Evolutionary conservation across 805 yeast genomes (phyloP).

Genomic region (Lipomyces spencermartinsiae): DNA sequence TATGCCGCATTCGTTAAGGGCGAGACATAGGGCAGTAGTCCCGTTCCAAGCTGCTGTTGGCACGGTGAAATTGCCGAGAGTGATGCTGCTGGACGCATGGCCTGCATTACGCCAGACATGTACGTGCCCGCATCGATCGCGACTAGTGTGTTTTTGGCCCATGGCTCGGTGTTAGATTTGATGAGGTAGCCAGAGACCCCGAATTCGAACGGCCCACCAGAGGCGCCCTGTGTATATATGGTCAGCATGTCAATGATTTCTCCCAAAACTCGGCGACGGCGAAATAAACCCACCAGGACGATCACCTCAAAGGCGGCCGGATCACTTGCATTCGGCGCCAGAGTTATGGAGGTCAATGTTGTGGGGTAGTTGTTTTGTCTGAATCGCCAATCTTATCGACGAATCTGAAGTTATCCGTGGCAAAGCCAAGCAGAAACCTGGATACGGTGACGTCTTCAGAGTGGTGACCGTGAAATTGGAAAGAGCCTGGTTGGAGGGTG

Average conservation of each 20-base stretch:
- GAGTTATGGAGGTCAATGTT: constrained; percentile 4
- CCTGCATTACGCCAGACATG: constrained; percentile 58
- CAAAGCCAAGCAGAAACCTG: no score
- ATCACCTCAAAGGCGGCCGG: constrained; percentile 41
- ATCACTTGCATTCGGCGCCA: constrained; percentile 17
- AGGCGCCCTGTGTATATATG: constrained; percentile 57
- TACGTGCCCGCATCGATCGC: constrained; percentile 86
- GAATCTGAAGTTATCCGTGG: background rate
- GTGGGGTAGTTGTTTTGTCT: background rate
- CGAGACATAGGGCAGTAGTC: constrained; percentile 24
- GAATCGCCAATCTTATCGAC: background rate
- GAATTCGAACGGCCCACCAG: constrained; percentile 85
- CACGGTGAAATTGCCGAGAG: constrained; percentile 2
- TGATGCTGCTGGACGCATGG: constrained; percentile 39
- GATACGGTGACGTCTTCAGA: no score
- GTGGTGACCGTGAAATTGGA: no score
- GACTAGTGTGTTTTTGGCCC: constrained; percentile 54
- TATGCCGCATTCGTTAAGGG: constrained; percentile 39
- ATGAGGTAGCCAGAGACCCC: constrained; percentile 71
- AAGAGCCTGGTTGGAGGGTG: no score
- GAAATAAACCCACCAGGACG: constrained; percentile 39
- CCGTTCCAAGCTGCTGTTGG: constrained; percentile 30
- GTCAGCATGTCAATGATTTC: background rate
- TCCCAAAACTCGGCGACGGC: background rate
- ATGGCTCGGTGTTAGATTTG: constrained; percentile 58